phyloP scores from a whole-genome alignment of 805 yeast species.

The Schwanniomyces occidentalis region DNA sequence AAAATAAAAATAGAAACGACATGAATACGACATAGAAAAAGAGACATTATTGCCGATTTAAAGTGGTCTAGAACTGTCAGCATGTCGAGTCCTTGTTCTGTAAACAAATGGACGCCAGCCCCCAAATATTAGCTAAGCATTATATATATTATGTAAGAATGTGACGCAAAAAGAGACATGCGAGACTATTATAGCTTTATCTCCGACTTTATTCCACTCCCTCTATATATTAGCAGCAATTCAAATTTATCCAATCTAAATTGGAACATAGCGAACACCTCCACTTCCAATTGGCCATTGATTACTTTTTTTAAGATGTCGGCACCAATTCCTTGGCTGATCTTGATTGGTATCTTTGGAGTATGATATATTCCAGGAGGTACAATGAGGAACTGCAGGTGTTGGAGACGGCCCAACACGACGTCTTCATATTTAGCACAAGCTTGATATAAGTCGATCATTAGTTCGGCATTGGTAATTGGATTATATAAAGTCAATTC shows the following conservation, averaged over 20 bases:
- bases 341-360: constrained; percentile 49
- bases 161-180: too few relatives aligned
- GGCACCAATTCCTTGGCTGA: constrained; percentile 47
- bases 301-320: constrained; percentile 51
- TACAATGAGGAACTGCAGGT: constrained; percentile 40
- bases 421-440: constrained; percentile 49
- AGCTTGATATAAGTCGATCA: constrained; percentile 44
- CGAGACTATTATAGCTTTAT: constrained; percentile 19
- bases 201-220: constrained; percentile 43
- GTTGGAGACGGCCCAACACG: constrained; percentile 45
- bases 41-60: too few relatives aligned
- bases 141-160: too few relatives aligned
- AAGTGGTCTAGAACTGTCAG: too few relatives aligned
- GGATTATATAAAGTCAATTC: constrained; percentile 60
- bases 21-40: too few relatives aligned
- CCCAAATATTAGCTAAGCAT: too few relatives aligned
- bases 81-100: too few relatives aligned
- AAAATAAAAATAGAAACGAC: too few relatives aligned
- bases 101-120: too few relatives aligned
- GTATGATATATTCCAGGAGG: constrained; percentile 56
- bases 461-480: constrained; percentile 43
- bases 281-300: constrained; percentile 50
- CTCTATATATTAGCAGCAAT: constrained; percentile 46
- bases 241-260: constrained; percentile 40
- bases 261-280: constrained; percentile 45